Percentiles rank a stretch among this genome's conserved stretches.
These are phyloP conservation scores for Rhinocladiella similis DNA, from an alignment of 2,329 filamentous ascomycete species.

Conservation along the genomic window DNA sequence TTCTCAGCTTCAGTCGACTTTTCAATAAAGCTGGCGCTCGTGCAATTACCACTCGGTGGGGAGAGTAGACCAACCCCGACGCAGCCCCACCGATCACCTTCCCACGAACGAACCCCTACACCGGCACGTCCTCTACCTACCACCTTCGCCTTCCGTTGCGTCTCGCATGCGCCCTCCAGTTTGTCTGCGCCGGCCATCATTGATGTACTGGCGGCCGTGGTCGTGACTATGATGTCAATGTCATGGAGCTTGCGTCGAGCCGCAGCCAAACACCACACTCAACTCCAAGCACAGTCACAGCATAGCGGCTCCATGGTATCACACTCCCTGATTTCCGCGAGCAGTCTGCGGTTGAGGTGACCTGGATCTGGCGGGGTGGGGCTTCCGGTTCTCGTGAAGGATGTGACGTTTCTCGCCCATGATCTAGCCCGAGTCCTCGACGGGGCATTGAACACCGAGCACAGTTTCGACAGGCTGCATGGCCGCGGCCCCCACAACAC, in stretches of 20 bases:
- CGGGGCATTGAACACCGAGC: no score
- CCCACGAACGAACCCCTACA: neutral
- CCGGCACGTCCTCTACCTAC: neutral
- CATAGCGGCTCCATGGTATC: conserved; percentile 1
- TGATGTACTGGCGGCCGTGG: no score
- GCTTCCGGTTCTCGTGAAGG: neutral
- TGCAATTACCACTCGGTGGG: neutral
- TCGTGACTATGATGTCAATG: no score
- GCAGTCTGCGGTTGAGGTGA: neutral
- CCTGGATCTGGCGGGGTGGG: neutral
- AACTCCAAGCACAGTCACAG: conserved; percentile 1
- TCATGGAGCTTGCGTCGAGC: neutral
- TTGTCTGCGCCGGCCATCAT: no score
- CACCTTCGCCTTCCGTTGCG: neutral
- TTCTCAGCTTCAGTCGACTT: neutral
- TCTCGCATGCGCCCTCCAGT: no score
- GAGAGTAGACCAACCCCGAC: neutral
- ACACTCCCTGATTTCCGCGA: neutral
- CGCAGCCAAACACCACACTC: neutral
- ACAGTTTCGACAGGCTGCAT: no score
- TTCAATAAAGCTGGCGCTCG: neutral
- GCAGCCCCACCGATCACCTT: neutral
- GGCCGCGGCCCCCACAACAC: no score
- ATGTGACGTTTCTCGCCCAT: neutral
- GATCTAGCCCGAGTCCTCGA: neutral